Evolutionary conservation across 257 asterid genomes (phyloP).

Genomic region (Nicotiana otophora): DNA sequence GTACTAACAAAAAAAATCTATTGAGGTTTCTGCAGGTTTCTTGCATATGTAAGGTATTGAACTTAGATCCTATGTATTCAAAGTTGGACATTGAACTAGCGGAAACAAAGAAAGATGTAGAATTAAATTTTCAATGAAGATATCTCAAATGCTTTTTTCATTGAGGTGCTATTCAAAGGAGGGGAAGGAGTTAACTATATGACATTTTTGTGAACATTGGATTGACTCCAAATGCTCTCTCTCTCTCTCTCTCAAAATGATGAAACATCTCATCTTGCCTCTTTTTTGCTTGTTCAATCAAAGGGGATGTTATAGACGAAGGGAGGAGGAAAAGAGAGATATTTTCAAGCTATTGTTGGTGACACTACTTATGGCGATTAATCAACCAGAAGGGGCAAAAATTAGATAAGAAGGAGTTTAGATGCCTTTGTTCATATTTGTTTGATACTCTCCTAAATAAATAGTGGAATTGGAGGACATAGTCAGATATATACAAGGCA

Average conservation of each 20-base stretch:
- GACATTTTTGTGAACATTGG: not conserved
- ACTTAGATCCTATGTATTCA: not conserved
- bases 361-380: not conserved
- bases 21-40: not conserved
- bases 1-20: not conserved
- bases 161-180: not conserved
- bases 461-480: not conserved
- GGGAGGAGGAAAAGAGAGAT: not conserved
- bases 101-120: not conserved
- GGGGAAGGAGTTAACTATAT: not conserved
- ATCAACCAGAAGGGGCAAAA: not conserved
- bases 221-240: not conserved
- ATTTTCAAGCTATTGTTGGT: not conserved
- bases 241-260: not conserved
- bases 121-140: not conserved
- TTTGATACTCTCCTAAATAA: not conserved
- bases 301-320: not conserved
- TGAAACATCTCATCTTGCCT: not conserved
- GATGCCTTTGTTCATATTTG: slow-evolving; percentile 1
- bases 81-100: not conserved
- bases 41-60: not conserved
- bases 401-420: not conserved
- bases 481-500: not conserved
- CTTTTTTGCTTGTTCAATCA: not conserved
- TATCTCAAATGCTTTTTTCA: not conserved